A percentile compares a stretch with the other conserved stretches of the same genome.
Conservation (phyloP, 305 asterid species). For the Withania somnifera region DNA sequence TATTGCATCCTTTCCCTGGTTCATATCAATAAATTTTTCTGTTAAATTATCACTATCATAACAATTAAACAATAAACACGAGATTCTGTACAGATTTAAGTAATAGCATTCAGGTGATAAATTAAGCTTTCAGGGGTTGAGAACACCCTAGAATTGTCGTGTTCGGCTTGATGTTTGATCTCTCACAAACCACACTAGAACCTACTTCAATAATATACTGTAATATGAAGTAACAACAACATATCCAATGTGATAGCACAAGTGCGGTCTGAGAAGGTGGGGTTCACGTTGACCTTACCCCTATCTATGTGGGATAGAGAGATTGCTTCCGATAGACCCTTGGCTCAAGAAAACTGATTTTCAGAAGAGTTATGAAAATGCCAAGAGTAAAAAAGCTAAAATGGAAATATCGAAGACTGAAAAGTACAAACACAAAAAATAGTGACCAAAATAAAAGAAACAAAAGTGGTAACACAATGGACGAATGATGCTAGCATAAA, state of each 20-base stretch:
- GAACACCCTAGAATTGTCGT: background rate
- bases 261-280: background rate
- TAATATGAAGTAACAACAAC: background rate
- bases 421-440: background rate
- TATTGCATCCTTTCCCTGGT: slow-evolving; percentile 89
- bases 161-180: background rate
- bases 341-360: background rate
- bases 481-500: background rate
- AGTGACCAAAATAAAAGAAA: background rate
- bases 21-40: background rate
- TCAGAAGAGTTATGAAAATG: background rate
- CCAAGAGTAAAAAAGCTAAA: background rate
- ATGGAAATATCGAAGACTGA: background rate
- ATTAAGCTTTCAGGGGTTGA: background rate
- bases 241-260: background rate
- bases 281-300: background rate
- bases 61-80: background rate
- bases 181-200: background rate
- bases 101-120: background rate
- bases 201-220: background rate
- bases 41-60: background rate
- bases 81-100: background rate
- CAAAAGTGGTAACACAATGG: background rate
- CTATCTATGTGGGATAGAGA: background rate
- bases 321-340: background rate